Conservation (phyloP, 1,139 yeast species). For the Saccharomyces hybrid region DNA sequence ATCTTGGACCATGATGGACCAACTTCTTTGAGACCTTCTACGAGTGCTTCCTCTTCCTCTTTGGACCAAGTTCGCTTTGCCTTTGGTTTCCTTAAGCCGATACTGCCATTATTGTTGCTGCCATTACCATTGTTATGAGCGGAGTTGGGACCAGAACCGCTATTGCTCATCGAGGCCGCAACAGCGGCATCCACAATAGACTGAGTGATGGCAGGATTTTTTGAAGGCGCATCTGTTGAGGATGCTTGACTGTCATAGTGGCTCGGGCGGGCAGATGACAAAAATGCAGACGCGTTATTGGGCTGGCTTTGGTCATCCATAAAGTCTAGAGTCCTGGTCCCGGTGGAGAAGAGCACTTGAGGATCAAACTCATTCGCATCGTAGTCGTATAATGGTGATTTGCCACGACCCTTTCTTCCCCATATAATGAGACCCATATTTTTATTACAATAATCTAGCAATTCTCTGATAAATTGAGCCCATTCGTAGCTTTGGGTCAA, state of each 20-base stretch:
- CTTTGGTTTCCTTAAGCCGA: slow-evolving; percentile 17
- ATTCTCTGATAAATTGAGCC: slow-evolving; percentile 63
- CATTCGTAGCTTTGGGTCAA: slow-evolving; percentile 62
- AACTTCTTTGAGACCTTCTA: slow-evolving; percentile 66
- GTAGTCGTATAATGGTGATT: slow-evolving; percentile 21
- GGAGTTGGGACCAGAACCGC: slow-evolving; percentile 1
- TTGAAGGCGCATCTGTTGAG: neutral
- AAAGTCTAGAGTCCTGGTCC: slow-evolving; percentile 7
- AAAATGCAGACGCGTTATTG: neutral
- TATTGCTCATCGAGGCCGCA: slow-evolving; percentile 11
- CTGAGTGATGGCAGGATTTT: neutral
- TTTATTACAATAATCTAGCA: slow-evolving; percentile 70
- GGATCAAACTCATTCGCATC: slow-evolving; percentile 21
- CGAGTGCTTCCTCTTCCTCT: slow-evolving; percentile 80
- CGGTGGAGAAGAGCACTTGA: slow-evolving; percentile 20
- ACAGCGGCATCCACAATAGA: slow-evolving; percentile 22
- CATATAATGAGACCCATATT: slow-evolving; percentile 65
- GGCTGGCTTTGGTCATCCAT: neutral
- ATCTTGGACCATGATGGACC: slow-evolving; percentile 96
- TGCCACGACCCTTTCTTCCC: slow-evolving; percentile 51
- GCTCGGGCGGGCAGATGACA: neutral
- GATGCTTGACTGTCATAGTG: neutral
- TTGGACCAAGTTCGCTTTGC: slow-evolving; percentile 64
- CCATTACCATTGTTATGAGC: neutral
- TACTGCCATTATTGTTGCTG: slow-evolving; percentile 1